Base-by-base conservation (phyloP, 352 stramenopile genomes). In the Phytophthora vignae region DNA sequence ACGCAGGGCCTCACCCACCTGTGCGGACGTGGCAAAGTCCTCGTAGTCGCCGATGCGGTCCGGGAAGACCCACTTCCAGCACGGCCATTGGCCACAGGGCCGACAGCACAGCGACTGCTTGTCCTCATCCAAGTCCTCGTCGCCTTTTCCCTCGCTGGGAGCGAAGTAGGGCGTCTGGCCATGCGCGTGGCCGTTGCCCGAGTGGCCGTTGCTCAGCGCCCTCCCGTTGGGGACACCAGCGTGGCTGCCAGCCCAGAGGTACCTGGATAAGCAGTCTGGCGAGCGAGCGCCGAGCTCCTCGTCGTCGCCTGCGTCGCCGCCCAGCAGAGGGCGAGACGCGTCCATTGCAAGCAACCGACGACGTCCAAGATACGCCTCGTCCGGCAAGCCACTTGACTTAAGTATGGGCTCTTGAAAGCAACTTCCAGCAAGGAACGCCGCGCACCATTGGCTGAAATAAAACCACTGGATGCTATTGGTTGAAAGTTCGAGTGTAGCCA, bases 21-120 rank as follows among this genome's bases (percentile, higher is more conserved):
- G 77, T 15, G 83, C 82, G 6, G 82, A 79, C 21, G 77, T 78
- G 6, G 76, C 83, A 77, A 92, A 92, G 66, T 92, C 84, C 48
- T 90, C 84, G 62, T 92, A 92, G 55, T 88, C 84, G 1, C 62
- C 59, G 38, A 90, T 78, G 2, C 79, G 82, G 2, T 88, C 75
- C 0, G 82, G 81, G 33, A 90, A 85, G 60, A 89, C 46, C 82
- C 82, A 90, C 21, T 88, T 87, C 84, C 82, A 90, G 77, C 84
- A 92, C 14, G 63, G 71, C 82, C 74, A 88, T 10, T 83, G 69
- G 19, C 70, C 77, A 49, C 80, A 90, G 5, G 65, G 50, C 4
- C 67, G 62, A 44, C 63, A 77, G 25, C 73, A 72, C 21, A 77
- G 54, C 33, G 25, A 2, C 12, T 55, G 38, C n/a, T 66, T 57